These are phyloP conservation scores for Scedosporium dehoogii DNA, from an alignment of 2,329 filamentous ascomycete genomes.

Conservation along the genomic window DNA sequence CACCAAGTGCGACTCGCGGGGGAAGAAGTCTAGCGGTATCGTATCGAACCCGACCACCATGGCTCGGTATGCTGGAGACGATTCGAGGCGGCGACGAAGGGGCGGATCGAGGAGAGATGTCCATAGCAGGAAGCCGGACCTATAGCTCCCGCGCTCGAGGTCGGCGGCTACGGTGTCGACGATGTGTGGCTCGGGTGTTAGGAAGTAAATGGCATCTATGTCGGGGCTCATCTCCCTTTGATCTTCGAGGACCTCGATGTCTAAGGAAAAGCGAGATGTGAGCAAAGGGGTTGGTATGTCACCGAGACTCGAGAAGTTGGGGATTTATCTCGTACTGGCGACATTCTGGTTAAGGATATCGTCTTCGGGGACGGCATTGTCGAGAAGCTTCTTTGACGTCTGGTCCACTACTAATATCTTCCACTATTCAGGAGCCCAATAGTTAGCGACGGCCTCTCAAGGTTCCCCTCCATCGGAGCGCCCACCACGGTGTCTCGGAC, in stretches of 20 bases:
- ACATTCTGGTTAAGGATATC: slow-evolving; percentile 95
- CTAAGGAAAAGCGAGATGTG: slow-evolving; percentile 33
- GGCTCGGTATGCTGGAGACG: slow-evolving; percentile 56
- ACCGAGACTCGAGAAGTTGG: background rate
- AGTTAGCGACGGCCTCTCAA: background rate
- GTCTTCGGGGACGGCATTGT: slow-evolving; percentile 89
- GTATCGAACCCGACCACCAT: slow-evolving; percentile 74
- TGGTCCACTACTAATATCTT: slow-evolving; percentile 91
- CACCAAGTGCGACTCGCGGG: slow-evolving; percentile 81
- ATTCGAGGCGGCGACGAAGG: slow-evolving; percentile 65
- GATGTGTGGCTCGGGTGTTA: slow-evolving; percentile 77
- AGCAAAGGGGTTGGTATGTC: slow-evolving; percentile 9
- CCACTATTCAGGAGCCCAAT: slow-evolving; percentile 51
- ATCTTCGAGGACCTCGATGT: slow-evolving; percentile 91
- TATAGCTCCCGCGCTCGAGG: slow-evolving; percentile 75
- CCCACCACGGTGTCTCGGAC: background rate
- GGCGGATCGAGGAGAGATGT: slow-evolving; percentile 62
- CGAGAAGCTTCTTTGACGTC: slow-evolving; percentile 71
- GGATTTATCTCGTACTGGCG: slow-evolving; percentile 60
- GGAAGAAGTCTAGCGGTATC: slow-evolving; percentile 79
- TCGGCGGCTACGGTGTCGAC: slow-evolving; percentile 92
- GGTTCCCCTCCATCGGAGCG: background rate
- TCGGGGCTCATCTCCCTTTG: slow-evolving; percentile 71
- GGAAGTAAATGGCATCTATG: slow-evolving; percentile 91
- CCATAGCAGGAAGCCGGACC: slow-evolving; percentile 75